A percentile compares a stretch with the other conserved stretches of the same genome.
These are phyloP conservation scores for Leccinum griseonigrum DNA, from an alignment of 1,284 basidiomycete genomes.

Conservation along the genomic window DNA sequence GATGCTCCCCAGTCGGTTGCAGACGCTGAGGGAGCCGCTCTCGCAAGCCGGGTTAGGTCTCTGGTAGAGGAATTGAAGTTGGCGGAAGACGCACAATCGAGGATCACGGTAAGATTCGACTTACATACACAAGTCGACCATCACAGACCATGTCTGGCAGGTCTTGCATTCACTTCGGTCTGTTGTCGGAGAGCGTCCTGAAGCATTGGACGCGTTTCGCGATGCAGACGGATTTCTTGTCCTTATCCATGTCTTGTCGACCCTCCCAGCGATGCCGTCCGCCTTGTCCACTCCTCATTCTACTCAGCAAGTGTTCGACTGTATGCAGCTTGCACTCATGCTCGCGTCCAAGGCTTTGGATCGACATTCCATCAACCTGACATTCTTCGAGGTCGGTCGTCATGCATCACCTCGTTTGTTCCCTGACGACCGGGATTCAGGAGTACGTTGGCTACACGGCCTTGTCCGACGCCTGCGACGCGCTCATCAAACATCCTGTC, in stretches of 20 bases:
- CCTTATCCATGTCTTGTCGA: constrained; percentile 67
- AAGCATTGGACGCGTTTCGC: constrained; percentile 71
- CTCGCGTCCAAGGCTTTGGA: constrained; percentile 64
- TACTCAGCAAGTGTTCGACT: constrained; percentile 48
- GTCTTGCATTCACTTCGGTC: constrained; percentile 59
- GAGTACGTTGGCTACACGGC: constrained; percentile 63
- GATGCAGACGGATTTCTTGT: constrained; percentile 77
- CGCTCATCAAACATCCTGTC: constrained; percentile 46
- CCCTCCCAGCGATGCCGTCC: constrained; percentile 37
- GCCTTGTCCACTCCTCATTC: constrained; percentile 40
- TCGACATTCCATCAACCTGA: constrained; percentile 51
- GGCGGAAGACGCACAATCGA: constrained; percentile 14
- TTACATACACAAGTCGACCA: not conserved
- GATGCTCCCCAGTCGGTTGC: not conserved
- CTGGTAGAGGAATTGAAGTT: constrained; percentile 27
- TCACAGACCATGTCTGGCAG: constrained; percentile 35
- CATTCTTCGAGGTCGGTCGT: constrained; percentile 65
- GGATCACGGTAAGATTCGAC: constrained; percentile 21
- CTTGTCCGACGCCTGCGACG: constrained; percentile 53
- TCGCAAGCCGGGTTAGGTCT: constrained; percentile 13
- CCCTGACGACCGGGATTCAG: constrained; percentile 34
- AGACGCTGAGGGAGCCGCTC: not conserved
- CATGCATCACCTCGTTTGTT: not conserved
- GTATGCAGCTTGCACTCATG: constrained; percentile 54
- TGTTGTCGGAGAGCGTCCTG: constrained; percentile 55